These are phyloP conservation scores for Phytophthora colocasiae DNA, from an alignment of 352 stramenopile genomes.

Conservation along the genomic window DNA sequence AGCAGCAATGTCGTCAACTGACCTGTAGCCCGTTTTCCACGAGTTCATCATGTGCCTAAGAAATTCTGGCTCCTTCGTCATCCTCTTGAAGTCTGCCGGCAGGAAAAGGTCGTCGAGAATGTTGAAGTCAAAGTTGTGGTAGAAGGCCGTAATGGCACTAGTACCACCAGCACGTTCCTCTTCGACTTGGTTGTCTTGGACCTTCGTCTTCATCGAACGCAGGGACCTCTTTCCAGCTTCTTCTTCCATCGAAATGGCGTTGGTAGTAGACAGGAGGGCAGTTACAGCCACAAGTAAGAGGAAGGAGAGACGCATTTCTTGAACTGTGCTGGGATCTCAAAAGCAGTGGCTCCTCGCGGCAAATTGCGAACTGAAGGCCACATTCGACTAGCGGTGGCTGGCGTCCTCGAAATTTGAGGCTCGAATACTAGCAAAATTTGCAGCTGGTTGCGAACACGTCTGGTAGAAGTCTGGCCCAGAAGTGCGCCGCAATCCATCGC, in stretches of 20 bases:
- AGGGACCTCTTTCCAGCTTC: neutral
- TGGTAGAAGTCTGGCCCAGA: too few relatives aligned
- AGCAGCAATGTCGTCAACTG: neutral
- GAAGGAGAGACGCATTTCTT: neutral
- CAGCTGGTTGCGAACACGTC: neutral
- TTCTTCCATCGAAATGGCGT: neutral
- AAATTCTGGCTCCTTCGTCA: neutral
- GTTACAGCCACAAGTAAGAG: neutral
- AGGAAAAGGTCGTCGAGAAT: neutral
- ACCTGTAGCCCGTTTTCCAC: neutral
- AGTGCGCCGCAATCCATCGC: too few relatives aligned
- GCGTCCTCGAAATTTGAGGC: neutral
- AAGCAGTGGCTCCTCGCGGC: neutral
- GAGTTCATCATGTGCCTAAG: neutral
- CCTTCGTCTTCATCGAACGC: neutral
- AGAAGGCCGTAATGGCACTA: neutral
- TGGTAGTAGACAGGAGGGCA: neutral
- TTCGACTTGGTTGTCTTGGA: neutral
- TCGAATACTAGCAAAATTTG: neutral
- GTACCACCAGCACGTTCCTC: neutral
- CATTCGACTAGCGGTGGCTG: neutral
- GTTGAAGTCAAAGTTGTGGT: neutral
- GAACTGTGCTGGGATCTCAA: neutral
- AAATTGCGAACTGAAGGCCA: neutral
- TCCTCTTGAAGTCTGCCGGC: neutral